Base-by-base conservation (phyloP, 192 early-diverging fungal species). In the Backusella australiensis region DNA sequence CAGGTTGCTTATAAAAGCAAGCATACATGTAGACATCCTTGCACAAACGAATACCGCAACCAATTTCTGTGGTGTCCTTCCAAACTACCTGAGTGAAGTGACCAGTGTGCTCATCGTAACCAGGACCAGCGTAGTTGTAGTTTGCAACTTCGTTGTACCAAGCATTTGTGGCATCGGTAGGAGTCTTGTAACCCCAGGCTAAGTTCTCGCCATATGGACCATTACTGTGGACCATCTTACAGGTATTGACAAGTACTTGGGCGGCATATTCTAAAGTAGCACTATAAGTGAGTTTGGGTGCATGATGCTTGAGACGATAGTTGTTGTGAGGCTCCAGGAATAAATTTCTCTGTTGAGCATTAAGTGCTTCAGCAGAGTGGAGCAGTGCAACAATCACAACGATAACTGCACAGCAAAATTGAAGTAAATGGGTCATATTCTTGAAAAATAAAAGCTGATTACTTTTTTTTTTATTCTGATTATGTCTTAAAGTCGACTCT, bases 21-120 rank as follows among this genome's bases (percentile, higher is more conserved):
- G 81, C 78, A 77, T 84, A 84, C 39, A 85, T 77, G 2, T 53
- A 71, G 72, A 35, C 74, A 56, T 73, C 75, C 15, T 75, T 42
- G 67, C 85, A 83, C 1, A 0, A 36, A 5, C 15, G 67, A 15
- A 69, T 39, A 65, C 75, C 85, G 36, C 85, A 83, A 11, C 85
- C 85, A 29, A 86, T 19, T 34, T 75, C 15, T 6, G 72, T 76
- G 3, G 78, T 82, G 1, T 23, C 39, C 42, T 79, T 76, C 78
- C 82, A 86, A 9, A 84, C 82, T 1, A 83, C 71, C 35, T 85
- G 84, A 39, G 86, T 87, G 69, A 85, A 87, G 32, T 87, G 86
- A 26, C 86, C 84, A 11, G 86, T 87, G 8, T 32, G 3, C 1
- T 7, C 9, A 14, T 53, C 32, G 72, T 80, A 82, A 9, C 84